Conservation (phyloP, 1,284 basidiomycete genomes). For the Meripilus lineatus region DNA sequence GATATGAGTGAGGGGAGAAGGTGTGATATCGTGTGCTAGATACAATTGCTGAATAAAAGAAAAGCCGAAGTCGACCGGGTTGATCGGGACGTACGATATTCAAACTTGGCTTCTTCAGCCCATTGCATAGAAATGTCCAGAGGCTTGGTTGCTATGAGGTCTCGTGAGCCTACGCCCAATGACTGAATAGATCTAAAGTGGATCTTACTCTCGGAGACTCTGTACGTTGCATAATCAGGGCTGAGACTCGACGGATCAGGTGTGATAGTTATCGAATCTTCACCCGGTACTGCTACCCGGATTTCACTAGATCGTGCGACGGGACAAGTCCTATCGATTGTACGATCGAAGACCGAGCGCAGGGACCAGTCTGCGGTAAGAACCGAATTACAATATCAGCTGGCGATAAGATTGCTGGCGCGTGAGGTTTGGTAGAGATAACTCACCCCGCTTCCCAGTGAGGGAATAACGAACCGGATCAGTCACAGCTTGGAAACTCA, state of each 20-base stretch:
- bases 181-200: constrained; percentile 5
- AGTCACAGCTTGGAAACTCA: constrained; percentile 81
- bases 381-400: background rate
- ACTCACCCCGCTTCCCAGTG: constrained; percentile 52
- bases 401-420: constrained; percentile 5
- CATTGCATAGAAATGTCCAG: constrained; percentile 56
- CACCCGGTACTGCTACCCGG: constrained; percentile 40
- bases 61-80: too few relatives aligned
- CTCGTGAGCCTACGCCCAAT: constrained; percentile 11
- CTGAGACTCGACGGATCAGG: constrained; percentile 42
- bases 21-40: constrained; percentile 7
- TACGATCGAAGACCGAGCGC: constrained; percentile 65
- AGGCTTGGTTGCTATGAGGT: constrained; percentile 15
- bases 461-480: constrained; percentile 64
- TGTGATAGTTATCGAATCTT: constrained; percentile 37
- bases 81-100: constrained; percentile 44
- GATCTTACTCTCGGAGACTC: constrained; percentile 42
- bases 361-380: constrained; percentile 70
- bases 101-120: constrained; percentile 45
- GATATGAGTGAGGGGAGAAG: constrained; percentile 33
- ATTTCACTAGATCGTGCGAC: constrained; percentile 51
- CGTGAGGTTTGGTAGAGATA: constrained; percentile 7
- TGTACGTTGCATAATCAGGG: constrained; percentile 39
- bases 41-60: too few relatives aligned
- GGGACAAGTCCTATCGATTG: constrained; percentile 59